Conservation (phyloP, 164 flowering plant genomes). For the Dillenia turbinata region DNA sequence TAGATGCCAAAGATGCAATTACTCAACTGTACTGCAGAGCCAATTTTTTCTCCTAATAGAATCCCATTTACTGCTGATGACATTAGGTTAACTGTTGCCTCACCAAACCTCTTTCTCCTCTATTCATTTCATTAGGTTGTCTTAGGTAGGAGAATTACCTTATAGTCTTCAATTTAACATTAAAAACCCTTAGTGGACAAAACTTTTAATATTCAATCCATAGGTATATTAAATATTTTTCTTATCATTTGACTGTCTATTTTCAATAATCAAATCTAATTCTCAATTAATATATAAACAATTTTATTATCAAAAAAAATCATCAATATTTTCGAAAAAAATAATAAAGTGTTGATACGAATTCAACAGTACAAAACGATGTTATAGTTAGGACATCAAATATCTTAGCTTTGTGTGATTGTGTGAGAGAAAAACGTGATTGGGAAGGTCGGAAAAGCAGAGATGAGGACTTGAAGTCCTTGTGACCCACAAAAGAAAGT, state of each 20-base stretch:
- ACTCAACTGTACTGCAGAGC: slow-evolving; percentile 7
- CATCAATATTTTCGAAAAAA: too few species aligned
- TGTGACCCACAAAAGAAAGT: slow-evolving; percentile 18
- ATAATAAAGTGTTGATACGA: too few species aligned
- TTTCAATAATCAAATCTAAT: neutral
- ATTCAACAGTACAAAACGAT: too few species aligned
- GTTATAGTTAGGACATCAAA: neutral
- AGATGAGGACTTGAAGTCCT: neutral
- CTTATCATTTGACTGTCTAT: neutral
- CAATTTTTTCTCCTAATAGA: slow-evolving; percentile 3
- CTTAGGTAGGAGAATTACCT: too few species aligned
- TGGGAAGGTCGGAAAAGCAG: slow-evolving; percentile 15
- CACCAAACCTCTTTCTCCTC: slow-evolving; percentile 6
- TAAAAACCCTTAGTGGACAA: too few species aligned
- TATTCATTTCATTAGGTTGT: neutral
- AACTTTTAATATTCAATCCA: too few species aligned
- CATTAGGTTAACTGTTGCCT: slow-evolving; percentile 3
- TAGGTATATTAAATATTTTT: neutral
- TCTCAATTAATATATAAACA: too few species aligned
- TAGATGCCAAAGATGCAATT: slow-evolving; percentile 13
- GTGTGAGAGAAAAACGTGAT: slow-evolving; percentile 10
- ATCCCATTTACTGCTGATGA: slow-evolving; percentile 1
- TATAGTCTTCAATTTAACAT: too few species aligned
- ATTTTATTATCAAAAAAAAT: too few species aligned
- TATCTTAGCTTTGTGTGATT: slow-evolving; percentile 1